These are phyloP conservation scores for Epichloe hybrida DNA, from an alignment of 2,329 filamentous ascomycete species.

Conservation along the genomic window DNA sequence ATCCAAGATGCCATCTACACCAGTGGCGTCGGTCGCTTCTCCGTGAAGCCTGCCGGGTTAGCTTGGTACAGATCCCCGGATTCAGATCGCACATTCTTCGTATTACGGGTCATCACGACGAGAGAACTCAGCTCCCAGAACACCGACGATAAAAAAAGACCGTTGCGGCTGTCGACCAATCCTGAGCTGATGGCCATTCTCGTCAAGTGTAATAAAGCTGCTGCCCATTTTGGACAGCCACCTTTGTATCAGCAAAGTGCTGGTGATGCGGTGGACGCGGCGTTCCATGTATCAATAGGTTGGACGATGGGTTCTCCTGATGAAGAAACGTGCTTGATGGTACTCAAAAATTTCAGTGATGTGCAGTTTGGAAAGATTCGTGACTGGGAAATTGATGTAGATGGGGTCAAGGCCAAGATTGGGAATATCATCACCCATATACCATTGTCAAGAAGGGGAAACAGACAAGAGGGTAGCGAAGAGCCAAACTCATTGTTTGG, in stretches of 20 bases:
- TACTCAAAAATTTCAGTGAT: constrained; percentile 13
- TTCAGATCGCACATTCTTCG: constrained; percentile 69
- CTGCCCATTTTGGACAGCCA: constrained; percentile 49
- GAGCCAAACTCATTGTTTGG: constrained; percentile 7
- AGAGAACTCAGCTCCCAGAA: constrained; percentile 5
- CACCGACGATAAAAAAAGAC: constrained; percentile 10
- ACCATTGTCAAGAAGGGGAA: constrained; percentile 15
- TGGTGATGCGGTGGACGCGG: constrained; percentile 18
- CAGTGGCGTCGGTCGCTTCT: constrained; percentile 19
- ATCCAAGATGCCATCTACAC: constrained; percentile 31
- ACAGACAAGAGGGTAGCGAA: neutral
- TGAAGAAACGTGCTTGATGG: constrained; percentile 19
- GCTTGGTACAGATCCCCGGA: constrained; percentile 39
- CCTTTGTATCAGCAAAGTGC: constrained; percentile 45
- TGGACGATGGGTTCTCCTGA: constrained; percentile 56
- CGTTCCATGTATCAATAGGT: constrained; percentile 81
- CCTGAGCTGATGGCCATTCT: constrained; percentile 51
- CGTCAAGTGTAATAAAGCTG: constrained; percentile 49
- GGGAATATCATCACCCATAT: constrained; percentile 53
- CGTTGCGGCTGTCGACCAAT: constrained; percentile 17
- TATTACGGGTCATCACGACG: constrained; percentile 45
- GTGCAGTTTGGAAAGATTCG: constrained; percentile 18
- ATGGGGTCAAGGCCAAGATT: constrained; percentile 59
- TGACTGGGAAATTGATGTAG: constrained; percentile 37
- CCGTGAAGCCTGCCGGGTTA: constrained; percentile 25